phyloP scores from a whole-genome alignment of 2,329 filamentous ascomycete genomes.

The Parascedosporium putredinis region DNA sequence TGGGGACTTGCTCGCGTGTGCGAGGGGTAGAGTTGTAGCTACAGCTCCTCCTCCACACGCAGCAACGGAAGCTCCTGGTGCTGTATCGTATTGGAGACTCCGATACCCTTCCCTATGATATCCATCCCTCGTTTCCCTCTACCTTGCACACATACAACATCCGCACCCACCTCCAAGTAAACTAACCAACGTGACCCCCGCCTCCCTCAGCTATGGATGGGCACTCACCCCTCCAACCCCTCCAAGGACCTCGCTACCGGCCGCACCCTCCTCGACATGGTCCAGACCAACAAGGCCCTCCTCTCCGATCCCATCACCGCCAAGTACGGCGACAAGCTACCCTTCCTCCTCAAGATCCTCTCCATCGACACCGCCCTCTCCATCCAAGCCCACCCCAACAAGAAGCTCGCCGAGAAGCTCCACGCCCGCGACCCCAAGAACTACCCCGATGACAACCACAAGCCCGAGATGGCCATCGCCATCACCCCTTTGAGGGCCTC shows the following conservation, averaged over 20 bases:
- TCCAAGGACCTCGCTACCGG: constrained; percentile 81
- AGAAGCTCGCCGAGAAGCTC: constrained; percentile 77
- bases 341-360: constrained; percentile 96
- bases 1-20: not conserved
- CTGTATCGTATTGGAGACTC: no score
- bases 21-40: not conserved
- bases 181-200: not conserved
- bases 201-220: constrained; percentile 83
- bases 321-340: constrained; percentile 71
- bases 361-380: constrained; percentile 93
- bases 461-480: constrained; percentile 98
- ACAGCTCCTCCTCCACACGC: no score
- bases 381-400: constrained; percentile 95
- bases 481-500: constrained; percentile 89
- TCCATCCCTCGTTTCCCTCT: no score
- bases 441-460: constrained; percentile 99
- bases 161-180: no score
- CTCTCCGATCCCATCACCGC: constrained; percentile 63
- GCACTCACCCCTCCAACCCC: constrained; percentile 90
- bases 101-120: no score
- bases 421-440: constrained; percentile 82
- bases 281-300: constrained; percentile 76
- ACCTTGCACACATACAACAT: no score
- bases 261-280: constrained; percentile 75
- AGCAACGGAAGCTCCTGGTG: no score